Evolutionary conservation across 1,139 yeast species (phyloP), one percentile per base, ranked within the genome.

Genomic region (Candida sp.): DNA sequence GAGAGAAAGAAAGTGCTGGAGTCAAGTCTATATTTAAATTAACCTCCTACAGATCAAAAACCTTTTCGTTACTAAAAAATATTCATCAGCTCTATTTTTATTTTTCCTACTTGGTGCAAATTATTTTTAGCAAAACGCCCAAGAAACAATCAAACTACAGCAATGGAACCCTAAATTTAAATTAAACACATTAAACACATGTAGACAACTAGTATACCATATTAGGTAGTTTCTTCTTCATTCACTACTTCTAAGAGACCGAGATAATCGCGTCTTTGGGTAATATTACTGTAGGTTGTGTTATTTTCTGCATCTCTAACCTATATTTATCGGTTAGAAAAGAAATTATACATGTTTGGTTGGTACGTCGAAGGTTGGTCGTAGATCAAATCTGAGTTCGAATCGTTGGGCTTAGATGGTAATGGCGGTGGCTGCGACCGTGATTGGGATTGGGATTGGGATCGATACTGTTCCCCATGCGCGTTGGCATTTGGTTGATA

Each of bases 341-440:
- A 73, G 46, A 67, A 71, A 49, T 70, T 66, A 50, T 74, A 74
- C 77, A 73, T 73, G 47, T 70, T 63, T 1, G 79, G 77, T 49
- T 70, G 70, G 52, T 74, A 74, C 2, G 73, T 68, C 0, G 78
- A 73, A 2, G 79, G 79, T 44, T 74, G 74, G 49, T 71, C 70
- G 57, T 74, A 74, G 44, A 74, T 74, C 45, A 72, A 57, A 30
- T 56, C 60, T 40, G 39, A 27, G 39, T 46, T 12, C 36, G 43
- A 15, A 5, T 25, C 29, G 29, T 9, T 25, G 29, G 32, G 9
- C 5, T 38, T 30, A 5, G 36, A 15, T 21, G 38, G 38, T 11
- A 35, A 22, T 12, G 29, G 38, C 11, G 38, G 38, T 29, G 43
- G 40, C 8, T 30, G 5, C 6, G 19, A 8, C 11, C 11, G 33